Evolutionary conservation across 805 yeast genomes (phyloP).

Genomic region (Candida andamanensis): DNA sequence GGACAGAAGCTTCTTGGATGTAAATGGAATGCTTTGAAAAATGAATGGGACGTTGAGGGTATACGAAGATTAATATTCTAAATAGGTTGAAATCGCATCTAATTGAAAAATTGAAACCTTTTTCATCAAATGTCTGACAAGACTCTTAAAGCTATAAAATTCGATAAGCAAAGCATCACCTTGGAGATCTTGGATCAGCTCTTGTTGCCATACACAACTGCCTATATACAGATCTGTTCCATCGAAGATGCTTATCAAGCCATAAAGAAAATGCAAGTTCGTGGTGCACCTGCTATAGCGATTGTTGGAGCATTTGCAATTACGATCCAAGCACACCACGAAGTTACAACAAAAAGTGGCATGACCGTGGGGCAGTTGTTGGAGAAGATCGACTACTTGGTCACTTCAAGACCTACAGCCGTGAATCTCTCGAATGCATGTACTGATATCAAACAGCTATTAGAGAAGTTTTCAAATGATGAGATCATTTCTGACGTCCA

Average conservation of each 20-base stretch:
- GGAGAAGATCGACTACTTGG: slow-evolving; percentile 56
- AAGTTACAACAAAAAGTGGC: slow-evolving; percentile 11
- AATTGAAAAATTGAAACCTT: neutral
- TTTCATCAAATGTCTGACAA: slow-evolving; percentile 2
- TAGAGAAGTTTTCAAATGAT: slow-evolving; percentile 13
- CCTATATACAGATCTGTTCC: slow-evolving; percentile 54
- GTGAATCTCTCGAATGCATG: slow-evolving; percentile 83
- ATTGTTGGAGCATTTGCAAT: slow-evolving; percentile 86
- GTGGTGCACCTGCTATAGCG: slow-evolving; percentile 99
- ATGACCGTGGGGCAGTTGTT: slow-evolving; percentile 31
- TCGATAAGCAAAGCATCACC: slow-evolving; percentile 40
- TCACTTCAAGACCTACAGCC: slow-evolving; percentile 89
- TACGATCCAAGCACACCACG: slow-evolving; percentile 55
- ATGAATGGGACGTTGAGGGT: slow-evolving; percentile 71
- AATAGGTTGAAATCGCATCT: slow-evolving; percentile 2
- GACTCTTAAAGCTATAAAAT: slow-evolving; percentile 60
- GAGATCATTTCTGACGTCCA: slow-evolving; percentile 22
- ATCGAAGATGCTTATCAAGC: slow-evolving; percentile 77
- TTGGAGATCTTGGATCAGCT: slow-evolving; percentile 77
- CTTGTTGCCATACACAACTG: slow-evolving; percentile 71
- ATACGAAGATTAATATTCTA: slow-evolving; percentile 68
- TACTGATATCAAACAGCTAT: slow-evolving; percentile 39
- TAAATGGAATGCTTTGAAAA: slow-evolving; percentile 49
- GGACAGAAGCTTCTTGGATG: slow-evolving; percentile 71
- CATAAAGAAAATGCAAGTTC: slow-evolving; percentile 87